These are phyloP conservation scores for Udeniomyces megalosporus DNA, from an alignment of 768 basidiomycete species.

Conservation along the genomic window DNA sequence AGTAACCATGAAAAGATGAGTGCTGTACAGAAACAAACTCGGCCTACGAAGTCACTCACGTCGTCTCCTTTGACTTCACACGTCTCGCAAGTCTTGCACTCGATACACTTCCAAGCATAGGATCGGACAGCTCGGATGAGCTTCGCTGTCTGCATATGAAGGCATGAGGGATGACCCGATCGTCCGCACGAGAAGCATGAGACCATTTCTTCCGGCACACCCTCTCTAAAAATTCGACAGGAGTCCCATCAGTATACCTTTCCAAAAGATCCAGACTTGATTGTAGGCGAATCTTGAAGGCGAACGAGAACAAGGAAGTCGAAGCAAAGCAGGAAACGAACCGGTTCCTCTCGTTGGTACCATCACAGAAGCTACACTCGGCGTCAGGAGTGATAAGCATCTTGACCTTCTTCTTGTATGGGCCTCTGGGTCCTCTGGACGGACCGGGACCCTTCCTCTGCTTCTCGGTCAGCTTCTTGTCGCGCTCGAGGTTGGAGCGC, in stretches of 20 bases:
- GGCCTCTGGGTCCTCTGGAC: no score
- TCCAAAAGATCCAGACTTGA: no score
- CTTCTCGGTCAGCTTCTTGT: no score
- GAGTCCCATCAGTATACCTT: no score
- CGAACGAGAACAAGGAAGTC: background rate
- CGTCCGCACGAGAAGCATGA: background rate
- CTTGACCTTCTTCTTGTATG: conserved; percentile 3
- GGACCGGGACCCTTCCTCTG: no score
- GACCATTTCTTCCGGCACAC: conserved; percentile 4
- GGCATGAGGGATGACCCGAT: conserved; percentile 72
- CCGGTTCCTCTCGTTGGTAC: conserved; percentile 50
- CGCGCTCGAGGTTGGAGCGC: no score
- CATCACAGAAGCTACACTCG: conserved; percentile 64
- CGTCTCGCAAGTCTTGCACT: conserved; percentile 83
- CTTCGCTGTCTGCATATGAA: conserved; percentile 40
- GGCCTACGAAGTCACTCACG: conserved; percentile 39
- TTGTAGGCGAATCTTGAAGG: no score
- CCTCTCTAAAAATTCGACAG: background rate
- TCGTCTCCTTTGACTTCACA: conserved; percentile 75
- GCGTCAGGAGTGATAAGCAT: conserved; percentile 35
- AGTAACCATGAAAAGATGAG: background rate
- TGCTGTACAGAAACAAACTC: background rate
- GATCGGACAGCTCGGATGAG: conserved; percentile 43
- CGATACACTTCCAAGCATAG: conserved; percentile 75
- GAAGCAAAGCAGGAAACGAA: conserved; percentile 29